Evolutionary conservation across 1,139 yeast genomes (phyloP).

Genomic region (Entelexis sorbosivorans): DNA sequence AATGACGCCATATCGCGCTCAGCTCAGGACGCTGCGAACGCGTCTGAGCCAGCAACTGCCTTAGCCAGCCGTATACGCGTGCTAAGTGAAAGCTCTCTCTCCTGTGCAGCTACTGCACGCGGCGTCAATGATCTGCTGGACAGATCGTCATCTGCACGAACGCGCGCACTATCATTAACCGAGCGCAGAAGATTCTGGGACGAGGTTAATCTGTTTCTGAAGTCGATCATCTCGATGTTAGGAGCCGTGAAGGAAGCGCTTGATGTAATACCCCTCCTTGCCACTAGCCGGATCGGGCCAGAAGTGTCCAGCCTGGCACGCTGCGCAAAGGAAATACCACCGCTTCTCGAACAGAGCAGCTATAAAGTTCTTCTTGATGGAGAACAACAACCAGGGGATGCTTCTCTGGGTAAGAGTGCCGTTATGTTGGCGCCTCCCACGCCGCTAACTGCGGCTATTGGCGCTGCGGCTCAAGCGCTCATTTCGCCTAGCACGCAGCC

Average conservation of each 20-base stretch:
- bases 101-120: constrained; percentile 71
- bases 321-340: constrained; percentile 82
- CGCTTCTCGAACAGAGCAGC: constrained; percentile 55
- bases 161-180: constrained; percentile 26
- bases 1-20: constrained; percentile 65
- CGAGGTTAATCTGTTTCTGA: constrained; percentile 70
- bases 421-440: constrained; percentile 24
- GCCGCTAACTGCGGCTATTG: constrained; percentile 32
- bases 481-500: constrained; percentile 14
- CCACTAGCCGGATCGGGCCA: constrained; percentile 53
- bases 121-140: constrained; percentile 49
- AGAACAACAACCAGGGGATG: not conserved
- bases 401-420: not conserved
- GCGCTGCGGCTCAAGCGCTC: constrained; percentile 34
- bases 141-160: constrained; percentile 33
- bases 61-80: constrained; percentile 64
- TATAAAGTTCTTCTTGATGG: constrained; percentile 29
- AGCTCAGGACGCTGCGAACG: constrained; percentile 5
- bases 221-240: constrained; percentile 69
- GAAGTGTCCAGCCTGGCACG: constrained; percentile 73
- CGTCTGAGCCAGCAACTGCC: constrained; percentile 6
- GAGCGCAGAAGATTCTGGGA: constrained; percentile 72
- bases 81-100: constrained; percentile 62
- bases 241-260: constrained; percentile 78
- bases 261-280: constrained; percentile 64